Base-by-base conservation (phyloP, 2,329 filamentous ascomycete species). In the Colletotrichum spaethianum region DNA sequence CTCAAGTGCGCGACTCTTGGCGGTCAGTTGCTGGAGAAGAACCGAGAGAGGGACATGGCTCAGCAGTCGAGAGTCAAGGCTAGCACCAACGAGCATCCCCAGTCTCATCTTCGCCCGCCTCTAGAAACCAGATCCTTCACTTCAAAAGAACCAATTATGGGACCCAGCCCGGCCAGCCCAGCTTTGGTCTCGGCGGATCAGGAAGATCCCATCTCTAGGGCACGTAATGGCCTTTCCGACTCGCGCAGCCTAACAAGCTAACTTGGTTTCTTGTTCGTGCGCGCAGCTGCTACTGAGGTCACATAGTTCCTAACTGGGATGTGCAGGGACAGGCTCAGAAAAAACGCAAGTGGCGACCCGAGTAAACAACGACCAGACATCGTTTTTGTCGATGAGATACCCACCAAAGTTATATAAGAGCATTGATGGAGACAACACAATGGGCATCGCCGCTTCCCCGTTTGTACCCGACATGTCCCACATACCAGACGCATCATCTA, bases 1-100 rank as follows among this genome's bases (percentile, higher is more conserved):
- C 89, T 98, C 75, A 98, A 98, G 82, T 98, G 96, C 80, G 96
- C 95, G 16, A 98, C 96, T 5, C 91, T 98, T 42, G 95, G 96
- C 70, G 93, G 94, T 56, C 92, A 93, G 62, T 86, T 97, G 64
- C 88, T 96, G 63, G 94, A 96, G 80, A 93, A 94, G 82, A 93
- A 92, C 77, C 84, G 90, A 62, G 90, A 92, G 79, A 86, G 86
- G 70, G 89, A 90, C 80, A 83, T 87, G 76, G 87, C 81, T 74
- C 87, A 87, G 63, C 85, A 87, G 63, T 82, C 82, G 40, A 86
- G 88, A 59, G 85, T 84, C 57, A 87, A 86, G 73, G 83, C 83
- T 31, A 82, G 81, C 68, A 81, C 80, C 55, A 81, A 83, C 74
- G 79, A 83, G 65, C 79, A 82, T 63, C 76, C 78, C 73, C 80